These are phyloP conservation scores for Achlya hypogyna DNA, from an alignment of 352 stramenopile species.

Conservation along the genomic window DNA sequence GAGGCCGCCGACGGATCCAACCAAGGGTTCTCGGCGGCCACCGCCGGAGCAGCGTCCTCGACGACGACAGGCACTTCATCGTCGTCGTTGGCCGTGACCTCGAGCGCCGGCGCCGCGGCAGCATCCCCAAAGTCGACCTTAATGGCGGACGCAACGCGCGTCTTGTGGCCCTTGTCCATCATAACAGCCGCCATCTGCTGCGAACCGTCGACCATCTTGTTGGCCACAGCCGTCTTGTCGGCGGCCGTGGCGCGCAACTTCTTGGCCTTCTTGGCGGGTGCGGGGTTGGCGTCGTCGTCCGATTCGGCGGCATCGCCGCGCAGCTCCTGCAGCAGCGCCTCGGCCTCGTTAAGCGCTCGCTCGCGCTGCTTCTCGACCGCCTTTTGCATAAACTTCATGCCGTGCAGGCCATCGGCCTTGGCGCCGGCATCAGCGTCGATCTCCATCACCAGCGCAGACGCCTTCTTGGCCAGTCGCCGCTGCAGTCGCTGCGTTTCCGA, in stretches of 20 bases:
- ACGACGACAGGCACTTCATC: background rate
- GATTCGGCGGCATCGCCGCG: constrained; percentile 37
- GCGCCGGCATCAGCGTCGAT: constrained; percentile 48
- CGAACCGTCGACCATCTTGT: constrained; percentile 39
- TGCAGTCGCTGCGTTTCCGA: constrained; percentile 50
- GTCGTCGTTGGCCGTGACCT: background rate
- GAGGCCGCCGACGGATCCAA: constrained; percentile 8
- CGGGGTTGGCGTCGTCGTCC: constrained; percentile 29
- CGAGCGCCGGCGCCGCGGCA: constrained; percentile 18
- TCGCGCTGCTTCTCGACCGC: constrained; percentile 93
- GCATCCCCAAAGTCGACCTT: constrained; percentile 63
- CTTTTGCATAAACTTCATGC: constrained; percentile 98
- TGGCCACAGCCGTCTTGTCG: constrained; percentile 43
- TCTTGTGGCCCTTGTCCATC: constrained; percentile 62
- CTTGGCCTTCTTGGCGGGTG: constrained; percentile 23
- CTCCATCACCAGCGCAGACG: constrained; percentile 58
- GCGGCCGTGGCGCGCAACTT: constrained; percentile 39
- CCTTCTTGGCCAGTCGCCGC: constrained; percentile 60
- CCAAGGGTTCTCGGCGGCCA: constrained; percentile 23
- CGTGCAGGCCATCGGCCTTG: constrained; percentile 81
- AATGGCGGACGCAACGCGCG: constrained; percentile 50
- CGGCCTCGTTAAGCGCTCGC: constrained; percentile 85
- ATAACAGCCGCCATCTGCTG: constrained; percentile 53
- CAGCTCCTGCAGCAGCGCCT: constrained; percentile 91
- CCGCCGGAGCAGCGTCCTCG: background rate